Conservation (phyloP, 164 flowering plant genomes). For the Santalum album region DNA sequence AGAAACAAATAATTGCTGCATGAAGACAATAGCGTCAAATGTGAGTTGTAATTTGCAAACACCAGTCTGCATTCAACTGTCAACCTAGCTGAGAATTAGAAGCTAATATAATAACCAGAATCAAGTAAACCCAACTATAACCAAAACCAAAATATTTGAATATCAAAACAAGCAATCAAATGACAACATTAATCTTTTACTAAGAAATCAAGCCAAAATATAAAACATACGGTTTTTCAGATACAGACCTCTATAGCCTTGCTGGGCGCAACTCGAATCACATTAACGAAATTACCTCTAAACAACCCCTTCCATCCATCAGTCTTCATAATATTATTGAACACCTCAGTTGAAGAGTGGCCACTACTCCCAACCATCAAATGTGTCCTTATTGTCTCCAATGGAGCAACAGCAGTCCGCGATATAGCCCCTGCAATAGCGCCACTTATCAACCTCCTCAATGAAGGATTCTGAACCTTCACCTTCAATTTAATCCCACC, state of each 20-base stretch:
- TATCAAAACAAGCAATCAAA: no score
- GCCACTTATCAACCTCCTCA: conserved; percentile 39
- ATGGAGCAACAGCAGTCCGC: conserved; percentile 37
- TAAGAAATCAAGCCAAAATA: no score
- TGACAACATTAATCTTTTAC: no score
- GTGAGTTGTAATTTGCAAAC: no score
- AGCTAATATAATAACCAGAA: no score
- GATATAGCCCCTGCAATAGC: conserved; percentile 46
- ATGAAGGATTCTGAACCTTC: conserved; percentile 29
- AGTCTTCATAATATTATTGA: conserved; percentile 58
- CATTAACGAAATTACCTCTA: conserved; percentile 91
- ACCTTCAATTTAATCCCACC: conserved; percentile 22
- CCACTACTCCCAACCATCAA: conserved; percentile 81
- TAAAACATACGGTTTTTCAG: not conserved
- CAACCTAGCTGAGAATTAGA: no score
- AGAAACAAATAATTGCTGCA: no score
- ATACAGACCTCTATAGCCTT: conserved; percentile 10
- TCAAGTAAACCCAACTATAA: no score
- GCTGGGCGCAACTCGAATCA: conserved; percentile 94
- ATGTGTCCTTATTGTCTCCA: conserved; percentile 48
- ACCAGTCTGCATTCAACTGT: no score
- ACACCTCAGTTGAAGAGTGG: conserved; percentile 66
- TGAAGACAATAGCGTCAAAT: no score
- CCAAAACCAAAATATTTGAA: no score
- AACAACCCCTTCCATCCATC: conserved; percentile 98